These are phyloP conservation scores for Talaromyces sp. DNA, from an alignment of 2,329 filamentous ascomycete genomes.

Conservation along the genomic window DNA sequence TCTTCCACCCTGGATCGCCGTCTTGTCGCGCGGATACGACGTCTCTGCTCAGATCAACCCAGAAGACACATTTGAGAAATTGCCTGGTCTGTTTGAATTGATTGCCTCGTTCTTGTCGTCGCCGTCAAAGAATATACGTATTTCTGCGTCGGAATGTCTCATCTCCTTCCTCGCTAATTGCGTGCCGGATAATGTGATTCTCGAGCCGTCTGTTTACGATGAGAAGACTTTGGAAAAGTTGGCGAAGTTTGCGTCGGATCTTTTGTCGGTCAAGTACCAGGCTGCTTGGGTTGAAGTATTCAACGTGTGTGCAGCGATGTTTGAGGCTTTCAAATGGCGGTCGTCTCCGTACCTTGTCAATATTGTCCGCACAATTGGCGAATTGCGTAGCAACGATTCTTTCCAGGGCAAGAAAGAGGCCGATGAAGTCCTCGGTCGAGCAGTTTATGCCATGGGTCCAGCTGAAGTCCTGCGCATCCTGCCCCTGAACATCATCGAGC, in stretches of 20 bases:
- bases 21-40: conserved; percentile 90
- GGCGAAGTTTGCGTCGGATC: conserved; percentile 65
- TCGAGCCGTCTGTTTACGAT: conserved; percentile 88
- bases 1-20: conserved; percentile 93
- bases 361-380: conserved; percentile 76
- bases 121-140: conserved; percentile 84
- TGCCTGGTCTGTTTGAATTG: conserved; percentile 80
- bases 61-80: conserved; percentile 85
- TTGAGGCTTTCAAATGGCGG: conserved; percentile 77
- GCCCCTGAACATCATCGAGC: conserved; percentile 79
- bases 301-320: conserved; percentile 80
- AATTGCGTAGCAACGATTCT: conserved; percentile 80
- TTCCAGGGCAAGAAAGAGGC: conserved; percentile 95
- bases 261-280: conserved; percentile 89
- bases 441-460: conserved; percentile 85
- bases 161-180: conserved; percentile 92
- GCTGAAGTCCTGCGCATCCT: conserved; percentile 78
- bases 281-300: conserved; percentile 94
- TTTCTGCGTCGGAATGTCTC: conserved; percentile 91
- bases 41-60: conserved; percentile 85
- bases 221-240: conserved; percentile 86
- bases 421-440: conserved; percentile 83
- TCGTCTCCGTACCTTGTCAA: conserved; percentile 74
- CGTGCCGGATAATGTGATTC: conserved; percentile 75
- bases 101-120: conserved; percentile 81